Percentiles rank a stretch among this genome's conserved stretches.
These are phyloP conservation scores for Tetrapisispora phaffii DNA, from an alignment of 805 yeast genomes.

Conservation along the genomic window DNA sequence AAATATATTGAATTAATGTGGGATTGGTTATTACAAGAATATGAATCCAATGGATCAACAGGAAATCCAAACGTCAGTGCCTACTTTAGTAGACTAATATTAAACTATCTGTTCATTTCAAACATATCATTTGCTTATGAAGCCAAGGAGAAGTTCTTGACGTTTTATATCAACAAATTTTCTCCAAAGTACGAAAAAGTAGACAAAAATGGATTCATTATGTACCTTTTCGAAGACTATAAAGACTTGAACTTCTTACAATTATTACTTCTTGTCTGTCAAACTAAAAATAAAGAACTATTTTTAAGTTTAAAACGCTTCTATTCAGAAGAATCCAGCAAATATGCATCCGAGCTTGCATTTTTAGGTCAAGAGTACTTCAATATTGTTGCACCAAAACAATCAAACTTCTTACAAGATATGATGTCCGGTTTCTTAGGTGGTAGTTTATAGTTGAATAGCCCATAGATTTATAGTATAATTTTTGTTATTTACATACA, in stretches of 20 bases:
- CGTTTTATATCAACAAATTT: slow-evolving; percentile 21
- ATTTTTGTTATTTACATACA: not conserved
- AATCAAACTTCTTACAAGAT: slow-evolving; percentile 50
- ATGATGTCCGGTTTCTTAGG: slow-evolving; percentile 67
- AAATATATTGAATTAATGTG: slow-evolving; percentile 37
- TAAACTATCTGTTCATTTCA: slow-evolving; percentile 62
- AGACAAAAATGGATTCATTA: slow-evolving; percentile 27
- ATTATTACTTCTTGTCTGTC: slow-evolving; percentile 51
- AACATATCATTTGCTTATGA: slow-evolving; percentile 51
- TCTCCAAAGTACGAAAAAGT: slow-evolving; percentile 18
- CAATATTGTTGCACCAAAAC: slow-evolving; percentile 44
- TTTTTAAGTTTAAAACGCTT: slow-evolving; percentile 44
- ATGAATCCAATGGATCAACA: slow-evolving; percentile 16
- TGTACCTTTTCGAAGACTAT: slow-evolving; percentile 31
- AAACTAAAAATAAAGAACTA: slow-evolving; percentile 41
- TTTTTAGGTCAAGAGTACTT: slow-evolving; percentile 55
- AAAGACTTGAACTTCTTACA: slow-evolving; percentile 61
- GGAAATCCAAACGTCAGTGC: slow-evolving; percentile 27
- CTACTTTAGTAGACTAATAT: slow-evolving; percentile 47
- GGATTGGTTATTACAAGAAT: slow-evolving; percentile 36
- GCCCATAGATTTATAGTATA: not conserved
- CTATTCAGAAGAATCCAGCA: slow-evolving; percentile 31
- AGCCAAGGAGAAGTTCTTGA: slow-evolving; percentile 32
- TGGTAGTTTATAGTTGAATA: slow-evolving; percentile 23
- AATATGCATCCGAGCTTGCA: slow-evolving; percentile 36